These are phyloP conservation scores for Trametes meyenii DNA, from an alignment of 768 basidiomycete species.

Conservation along the genomic window DNA sequence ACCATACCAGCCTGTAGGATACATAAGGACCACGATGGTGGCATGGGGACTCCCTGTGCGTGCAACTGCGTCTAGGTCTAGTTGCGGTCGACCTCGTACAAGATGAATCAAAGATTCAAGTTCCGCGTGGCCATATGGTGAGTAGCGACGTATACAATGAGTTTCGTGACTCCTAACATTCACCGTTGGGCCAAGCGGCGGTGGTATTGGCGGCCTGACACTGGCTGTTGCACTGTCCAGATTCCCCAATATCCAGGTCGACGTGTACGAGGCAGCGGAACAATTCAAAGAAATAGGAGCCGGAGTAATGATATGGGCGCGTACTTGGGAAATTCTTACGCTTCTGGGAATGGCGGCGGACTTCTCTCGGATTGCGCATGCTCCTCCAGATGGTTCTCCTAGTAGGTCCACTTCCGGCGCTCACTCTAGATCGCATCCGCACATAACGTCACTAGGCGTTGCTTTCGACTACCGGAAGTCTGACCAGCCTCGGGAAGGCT, in stretches of 20 bases:
- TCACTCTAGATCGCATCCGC: not conserved
- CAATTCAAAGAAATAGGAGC: slow-evolving; percentile 55
- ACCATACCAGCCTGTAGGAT: too few relatives aligned
- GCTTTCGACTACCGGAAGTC: slow-evolving; percentile 52
- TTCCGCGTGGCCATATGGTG: slow-evolving; percentile 42
- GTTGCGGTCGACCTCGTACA: not conserved
- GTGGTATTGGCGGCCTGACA: slow-evolving; percentile 37
- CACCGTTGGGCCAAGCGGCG: slow-evolving; percentile 28
- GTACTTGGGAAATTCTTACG: slow-evolving; percentile 34
- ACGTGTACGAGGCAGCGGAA: slow-evolving; percentile 40
- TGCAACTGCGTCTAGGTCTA: too few relatives aligned
- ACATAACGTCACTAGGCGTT: slow-evolving; percentile 33
- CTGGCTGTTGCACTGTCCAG: slow-evolving; percentile 34
- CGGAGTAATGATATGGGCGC: slow-evolving; percentile 37
- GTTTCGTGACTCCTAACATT: not conserved
- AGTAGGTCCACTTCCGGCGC: slow-evolving; percentile 16
- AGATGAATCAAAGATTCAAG: slow-evolving; percentile 8
- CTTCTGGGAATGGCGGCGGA: slow-evolving; percentile 31
- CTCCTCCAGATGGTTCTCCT: slow-evolving; percentile 25
- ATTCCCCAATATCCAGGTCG: slow-evolving; percentile 31
- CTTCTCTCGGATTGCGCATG: slow-evolving; percentile 30
- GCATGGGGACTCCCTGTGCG: too few relatives aligned
- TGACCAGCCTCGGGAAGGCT: slow-evolving; percentile 42
- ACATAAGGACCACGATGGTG: too few relatives aligned
- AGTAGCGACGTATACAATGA: not conserved